Evolutionary conservation across 2,329 filamentous ascomycete genomes (phyloP), one percentile per base, ranked within the genome.

Genomic region (Dactylonectria estremocensis): DNA sequence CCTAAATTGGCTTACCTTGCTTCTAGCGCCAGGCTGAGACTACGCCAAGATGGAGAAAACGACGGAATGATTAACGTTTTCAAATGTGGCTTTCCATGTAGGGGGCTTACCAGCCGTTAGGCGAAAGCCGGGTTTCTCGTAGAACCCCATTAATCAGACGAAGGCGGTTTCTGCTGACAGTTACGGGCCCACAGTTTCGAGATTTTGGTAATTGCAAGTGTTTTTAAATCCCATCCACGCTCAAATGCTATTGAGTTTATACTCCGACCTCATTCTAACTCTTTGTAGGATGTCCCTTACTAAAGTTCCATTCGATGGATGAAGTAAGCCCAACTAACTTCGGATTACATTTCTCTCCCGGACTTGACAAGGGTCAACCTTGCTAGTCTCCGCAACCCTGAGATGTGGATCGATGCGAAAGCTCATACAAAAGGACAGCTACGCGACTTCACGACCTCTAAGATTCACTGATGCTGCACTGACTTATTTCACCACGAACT

Each of bases 221-320:
- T 48, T 45, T 45, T 65, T 37, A 45, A 48, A 61, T 69, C 55
- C 54, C 50, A 48, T 63, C 58, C 46, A 56, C 63, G 67, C 64
- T 70, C 45, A 49, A 54, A 67, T 58, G 67, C 70, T 63, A 67
- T 54, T 67, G 54, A 67, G 28, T 55, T 20, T 40, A 46, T 46
- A 43, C 40, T 46, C 16, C 18, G 11, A 11, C 20, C 18, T 48
- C 45, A 22, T 18, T 48, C 20, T 24, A 48, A 24, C 45, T 22
- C 24, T 24, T 24, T 13, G 20, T 11, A 22, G 22, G 45, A 24
- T 48, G 45, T 22, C 45, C 45, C 13, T 9, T 46, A 46, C 43
- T 9, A 46, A 46, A 18, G 16, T 46, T 18, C 16, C 43, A 18
- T 48, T 48, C 22, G 18, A 6, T 11, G 9, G 8, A 22, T 24